Evolutionary conservation across 345 rosid species (phyloP), one percentile per base, ranked within the genome.

Genomic region (Melastoma malabathricum): DNA sequence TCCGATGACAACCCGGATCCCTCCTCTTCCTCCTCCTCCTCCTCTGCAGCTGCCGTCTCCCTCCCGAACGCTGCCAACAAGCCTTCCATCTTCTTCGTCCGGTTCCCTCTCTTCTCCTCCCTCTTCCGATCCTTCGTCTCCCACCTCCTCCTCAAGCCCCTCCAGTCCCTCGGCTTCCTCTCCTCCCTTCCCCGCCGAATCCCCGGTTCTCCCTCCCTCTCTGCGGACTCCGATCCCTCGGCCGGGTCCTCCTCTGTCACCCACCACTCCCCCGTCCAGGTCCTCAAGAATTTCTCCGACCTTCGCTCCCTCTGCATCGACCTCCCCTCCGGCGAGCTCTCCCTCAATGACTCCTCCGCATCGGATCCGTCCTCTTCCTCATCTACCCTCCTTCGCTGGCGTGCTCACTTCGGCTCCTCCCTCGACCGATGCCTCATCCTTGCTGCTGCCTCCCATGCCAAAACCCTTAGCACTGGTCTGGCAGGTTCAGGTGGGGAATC

Each of bases 251-350:
- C 3, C 81, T 71, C 8, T 3, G 92, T 93, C 10, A 88, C 95
- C 22, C 98, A 93, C 61, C 99, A 84, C 61, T 93, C 99, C 0
- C 99, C 99, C 0, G 79, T 90, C 0, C 99, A 88, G 71, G 97
- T 93, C 15, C 64, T 93, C 50, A 78, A 72, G 67, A 93, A 88
- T 68, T 93, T 93, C 55, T 72, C 78, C 15, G 99, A 93, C 81
- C 76, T 93, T 73, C 89, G 89, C 43, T 74, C 66, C 69, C 64
- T 93, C 0, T 79, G 95, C 3, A 88, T 93, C 59, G 95, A 85
- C 64, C 63, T 93, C 15, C 97, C 99, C 5, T 70, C 74, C 45
- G 97, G 99, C 0, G 99, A 93, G 52, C 61, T 93, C 7, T 95
- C 83, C 3, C 72, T 83, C 43, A 95, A 88, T 14, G 99, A 81